A percentile compares a stretch with the other conserved stretches of the same genome.
phyloP scores from a whole-genome alignment of 805 yeast species.

The Pichia cabralensis region DNA sequence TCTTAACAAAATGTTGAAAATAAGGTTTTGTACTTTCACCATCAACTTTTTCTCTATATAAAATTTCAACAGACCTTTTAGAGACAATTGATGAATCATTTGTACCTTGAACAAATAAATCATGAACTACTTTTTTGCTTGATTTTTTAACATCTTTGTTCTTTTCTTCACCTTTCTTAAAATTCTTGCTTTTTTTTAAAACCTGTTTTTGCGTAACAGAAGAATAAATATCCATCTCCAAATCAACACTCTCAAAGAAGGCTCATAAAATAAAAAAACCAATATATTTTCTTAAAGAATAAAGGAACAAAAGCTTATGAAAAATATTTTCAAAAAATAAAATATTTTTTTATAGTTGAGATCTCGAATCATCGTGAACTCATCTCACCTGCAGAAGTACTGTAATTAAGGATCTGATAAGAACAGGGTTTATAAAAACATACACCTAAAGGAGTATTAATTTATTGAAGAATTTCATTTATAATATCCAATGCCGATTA shows the following conservation, averaged over 20 bases:
- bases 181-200: slow-evolving; percentile 16
- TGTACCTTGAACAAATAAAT: slow-evolving; percentile 71
- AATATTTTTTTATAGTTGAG: no score
- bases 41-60: slow-evolving; percentile 32
- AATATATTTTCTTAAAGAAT: no score
- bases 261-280: no score
- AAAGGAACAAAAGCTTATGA: no score
- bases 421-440: no score
- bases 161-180: slow-evolving; percentile 26
- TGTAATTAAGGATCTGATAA: no score
- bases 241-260: neutral
- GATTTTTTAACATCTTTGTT: slow-evolving; percentile 7
- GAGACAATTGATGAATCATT: slow-evolving; percentile 78
- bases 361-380: no score
- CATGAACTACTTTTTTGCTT: slow-evolving; percentile 42
- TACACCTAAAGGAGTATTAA: no score
- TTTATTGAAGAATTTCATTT: no score
- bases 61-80: slow-evolving; percentile 65
- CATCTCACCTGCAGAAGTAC: no score
- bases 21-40: slow-evolving; percentile 23
- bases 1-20: slow-evolving; percentile 59
- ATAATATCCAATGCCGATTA: no score
- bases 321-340: no score
- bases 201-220: slow-evolving; percentile 6
- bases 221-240: neutral